These are phyloP conservation scores for Pyrenophora tritici-repentis DNA, from an alignment of 2,329 filamentous ascomycete genomes.

Conservation along the genomic window DNA sequence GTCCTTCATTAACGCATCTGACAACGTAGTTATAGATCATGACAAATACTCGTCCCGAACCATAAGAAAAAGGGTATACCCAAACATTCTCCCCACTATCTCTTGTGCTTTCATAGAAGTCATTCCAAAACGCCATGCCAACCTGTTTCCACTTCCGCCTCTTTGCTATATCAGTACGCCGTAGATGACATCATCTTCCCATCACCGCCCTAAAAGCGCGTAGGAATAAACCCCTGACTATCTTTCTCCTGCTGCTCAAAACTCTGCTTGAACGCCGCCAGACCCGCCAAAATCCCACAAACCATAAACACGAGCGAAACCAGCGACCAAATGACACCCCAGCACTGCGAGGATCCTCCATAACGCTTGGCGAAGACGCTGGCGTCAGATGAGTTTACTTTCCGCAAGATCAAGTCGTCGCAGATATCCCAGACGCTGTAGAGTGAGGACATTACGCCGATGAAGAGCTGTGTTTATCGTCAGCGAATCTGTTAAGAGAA, in stretches of 20 bases:
- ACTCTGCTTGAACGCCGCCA: constrained; percentile 75
- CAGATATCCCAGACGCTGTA: constrained; percentile 88
- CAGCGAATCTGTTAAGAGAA: no score
- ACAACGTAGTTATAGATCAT: no score
- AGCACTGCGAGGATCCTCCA: constrained; percentile 78
- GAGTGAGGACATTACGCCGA: constrained; percentile 79
- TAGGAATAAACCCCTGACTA: constrained; percentile 68
- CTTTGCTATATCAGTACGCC: no score
- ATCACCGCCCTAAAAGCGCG: constrained; percentile 16
- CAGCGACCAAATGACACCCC: constrained; percentile 79
- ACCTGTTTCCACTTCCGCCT: no score
- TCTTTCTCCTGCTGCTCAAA: constrained; percentile 71
- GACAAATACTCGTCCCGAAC: no score
- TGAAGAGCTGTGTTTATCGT: constrained; percentile 62
- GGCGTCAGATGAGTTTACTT: constrained; percentile 79
- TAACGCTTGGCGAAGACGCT: constrained; percentile 79
- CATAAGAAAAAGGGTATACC: no score
- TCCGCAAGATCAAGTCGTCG: constrained; percentile 78
- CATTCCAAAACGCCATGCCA: no score
- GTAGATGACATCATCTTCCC: no score
- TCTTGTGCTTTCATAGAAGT: no score
- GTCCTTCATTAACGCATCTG: no score
- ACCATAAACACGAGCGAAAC: constrained; percentile 75
- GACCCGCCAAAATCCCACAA: constrained; percentile 72
- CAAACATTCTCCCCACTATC: no score